Percentiles rank a stretch among this genome's conserved stretches.
Conservation (phyloP, 495 filamentous ascomycete species). For the Apiosordaria backusii region DNA sequence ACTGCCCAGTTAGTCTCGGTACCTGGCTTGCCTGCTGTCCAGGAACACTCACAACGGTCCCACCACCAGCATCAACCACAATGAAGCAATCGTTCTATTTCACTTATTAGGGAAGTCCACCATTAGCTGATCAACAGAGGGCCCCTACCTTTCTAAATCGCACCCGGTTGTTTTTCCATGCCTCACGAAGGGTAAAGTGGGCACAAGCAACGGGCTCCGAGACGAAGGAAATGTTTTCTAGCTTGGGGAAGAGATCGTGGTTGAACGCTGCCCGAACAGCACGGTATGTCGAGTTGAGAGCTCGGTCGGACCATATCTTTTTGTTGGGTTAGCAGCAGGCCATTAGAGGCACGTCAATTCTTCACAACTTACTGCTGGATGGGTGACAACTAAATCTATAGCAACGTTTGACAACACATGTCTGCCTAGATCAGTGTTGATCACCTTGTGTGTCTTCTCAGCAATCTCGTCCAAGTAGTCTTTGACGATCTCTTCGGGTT, state of each 20-base stretch:
- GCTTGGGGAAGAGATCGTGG: constrained; percentile 21
- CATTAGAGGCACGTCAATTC: neutral
- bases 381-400: constrained; percentile 34
- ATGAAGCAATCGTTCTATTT: constrained; percentile 50
- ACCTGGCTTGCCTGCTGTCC: neutral
- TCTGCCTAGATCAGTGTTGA: constrained; percentile 11
- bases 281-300: constrained; percentile 33
- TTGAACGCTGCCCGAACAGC: constrained; percentile 32
- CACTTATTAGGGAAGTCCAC: constrained; percentile 18
- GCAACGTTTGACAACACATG: constrained; percentile 19
- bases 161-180: constrained; percentile 16
- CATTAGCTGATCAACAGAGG: neutral
- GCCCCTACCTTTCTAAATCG: constrained; percentile 20
- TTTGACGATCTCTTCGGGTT: constrained; percentile 31
- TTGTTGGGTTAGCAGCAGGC: neutral
- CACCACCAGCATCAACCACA: constrained; percentile 56
- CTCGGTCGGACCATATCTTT: constrained; percentile 33
- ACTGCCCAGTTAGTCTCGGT: neutral
- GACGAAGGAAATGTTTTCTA: constrained; percentile 43
- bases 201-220: constrained; percentile 57
- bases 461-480: constrained; percentile 33
- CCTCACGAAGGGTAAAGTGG: constrained; percentile 45
- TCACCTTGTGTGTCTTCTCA: constrained; percentile 22
- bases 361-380: constrained; percentile 30
- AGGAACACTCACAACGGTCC: constrained; percentile 40